Base-by-base conservation (phyloP, 352 stramenopile genomes). In the Globisporangium yorkense region DNA sequence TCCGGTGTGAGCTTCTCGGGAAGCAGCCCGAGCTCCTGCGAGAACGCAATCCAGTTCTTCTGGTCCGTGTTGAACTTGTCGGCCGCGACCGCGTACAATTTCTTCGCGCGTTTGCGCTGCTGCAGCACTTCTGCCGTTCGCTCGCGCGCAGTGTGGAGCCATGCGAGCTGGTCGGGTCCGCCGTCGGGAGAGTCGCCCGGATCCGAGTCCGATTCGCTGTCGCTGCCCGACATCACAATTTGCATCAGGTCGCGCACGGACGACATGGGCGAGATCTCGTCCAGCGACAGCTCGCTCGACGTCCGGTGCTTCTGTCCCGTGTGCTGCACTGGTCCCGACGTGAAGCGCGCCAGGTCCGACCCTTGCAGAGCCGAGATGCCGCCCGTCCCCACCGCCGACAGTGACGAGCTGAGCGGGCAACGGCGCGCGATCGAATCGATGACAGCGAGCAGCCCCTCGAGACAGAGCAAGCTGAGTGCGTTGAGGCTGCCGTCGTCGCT, bases 31-130 rank as follows among this genome's bases (percentile, higher is more conserved):
- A 97, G 82, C 37, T 97, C 79, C 56, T 96, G 84, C 20, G 85
- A 88, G 61, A 89, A 97, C 43, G 80, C 78, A 61, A 97, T 77
- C 91, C 92, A 97, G 47, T 93, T 88, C 63, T 97, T 97, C 43
- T 86, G 84, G 44, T 96, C 87, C 15, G 84, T 84, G 70, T 99
- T 99, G 72, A 99, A 99, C 49, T 94, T 87, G 45, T 95, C 72
- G 4, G 94, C 94, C 13, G 94, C 88, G 40, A 97, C 80, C 0
- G 75, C 79, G 16, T 98, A 85, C 7, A 87, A 75, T 50, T 96
- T 93, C 67, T 97, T 98, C 37, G 89, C 78, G n/a, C 84, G 86
- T 65, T 98, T 92, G 53, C 89, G 80, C 64, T 97, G 81, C 62
- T 96, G 89, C 21, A 97, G 65, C 12, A 96, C 85, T 59, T 96